phyloP scores from a whole-genome alignment of 2,329 filamentous ascomycete genomes.

The Fusarium zealandicum region DNA sequence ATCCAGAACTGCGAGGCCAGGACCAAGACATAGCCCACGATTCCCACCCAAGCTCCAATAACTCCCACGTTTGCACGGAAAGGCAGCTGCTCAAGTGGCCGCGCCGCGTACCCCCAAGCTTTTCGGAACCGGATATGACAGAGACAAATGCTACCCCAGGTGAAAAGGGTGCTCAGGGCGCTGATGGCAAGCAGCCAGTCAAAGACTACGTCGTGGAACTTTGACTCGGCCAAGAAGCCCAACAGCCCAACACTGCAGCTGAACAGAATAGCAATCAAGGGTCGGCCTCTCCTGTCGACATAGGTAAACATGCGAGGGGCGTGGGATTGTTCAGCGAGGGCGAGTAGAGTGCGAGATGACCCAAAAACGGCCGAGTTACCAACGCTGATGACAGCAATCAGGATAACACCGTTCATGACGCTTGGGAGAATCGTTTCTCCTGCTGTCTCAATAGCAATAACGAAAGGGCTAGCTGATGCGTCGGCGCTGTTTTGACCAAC shows the following conservation, averaged over 20 bases:
- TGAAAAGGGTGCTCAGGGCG: conserved; percentile 76
- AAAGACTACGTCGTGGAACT: conserved; percentile 68
- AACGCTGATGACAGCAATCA: conserved; percentile 88
- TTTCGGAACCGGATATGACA: conserved; percentile 89
- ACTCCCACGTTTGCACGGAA: conserved; percentile 84
- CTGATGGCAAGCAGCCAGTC: conserved; percentile 81
- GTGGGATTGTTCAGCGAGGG: conserved; percentile 86
- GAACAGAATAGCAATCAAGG: conserved; percentile 73
- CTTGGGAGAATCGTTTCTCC: conserved; percentile 82
- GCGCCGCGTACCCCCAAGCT: conserved; percentile 74
- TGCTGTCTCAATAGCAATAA: conserved; percentile 87
- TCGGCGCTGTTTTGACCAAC: too few species aligned
- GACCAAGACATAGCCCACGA: conserved; percentile 77
- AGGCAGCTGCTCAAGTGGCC: conserved; percentile 75
- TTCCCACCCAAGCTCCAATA: conserved; percentile 81
- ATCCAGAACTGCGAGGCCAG: conserved; percentile 88
- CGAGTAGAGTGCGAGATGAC: conserved; percentile 86
- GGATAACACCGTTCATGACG: conserved; percentile 93
- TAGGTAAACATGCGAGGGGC: conserved; percentile 80
- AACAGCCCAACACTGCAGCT: conserved; percentile 75
- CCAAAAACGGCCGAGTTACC: conserved; percentile 93
- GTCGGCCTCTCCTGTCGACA: conserved; percentile 84
- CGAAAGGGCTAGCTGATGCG: conserved; percentile 84
- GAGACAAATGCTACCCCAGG: conserved; percentile 84
- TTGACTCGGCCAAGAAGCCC: conserved; percentile 75